A percentile compares a stretch with the other conserved stretches of the same genome.
Evolutionary conservation across 208 protist species (phyloP).

Genomic region (Trypanosoma vivax): DNA sequence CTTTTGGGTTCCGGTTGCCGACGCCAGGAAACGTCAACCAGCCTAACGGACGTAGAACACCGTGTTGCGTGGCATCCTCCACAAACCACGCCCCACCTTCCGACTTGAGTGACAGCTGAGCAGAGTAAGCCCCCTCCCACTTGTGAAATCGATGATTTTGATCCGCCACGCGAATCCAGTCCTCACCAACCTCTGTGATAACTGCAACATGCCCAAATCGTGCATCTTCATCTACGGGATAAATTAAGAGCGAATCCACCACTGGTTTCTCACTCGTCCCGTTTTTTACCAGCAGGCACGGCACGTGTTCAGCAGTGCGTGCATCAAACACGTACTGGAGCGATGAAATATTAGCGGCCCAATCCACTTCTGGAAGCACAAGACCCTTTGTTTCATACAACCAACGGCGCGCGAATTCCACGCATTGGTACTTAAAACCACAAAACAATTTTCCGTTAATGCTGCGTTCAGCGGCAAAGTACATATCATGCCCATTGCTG

Average conservation of each 20-base stretch:
- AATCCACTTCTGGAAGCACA: conserved; percentile 72
- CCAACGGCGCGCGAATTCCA: conserved; percentile 86
- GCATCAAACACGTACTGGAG: conserved; percentile 61
- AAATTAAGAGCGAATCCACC: conserved; percentile 73
- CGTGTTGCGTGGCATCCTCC: conserved; percentile 52
- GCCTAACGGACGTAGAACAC: conserved; percentile 48
- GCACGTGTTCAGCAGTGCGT: conserved; percentile 36
- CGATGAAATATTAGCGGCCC: conserved; percentile 76
- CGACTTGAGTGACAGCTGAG: conserved; percentile 45
- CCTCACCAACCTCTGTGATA: conserved; percentile 82
- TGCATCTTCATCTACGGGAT: conserved; percentile 43
- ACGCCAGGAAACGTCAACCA: conserved; percentile 81
- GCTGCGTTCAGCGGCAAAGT: conserved; percentile 82
- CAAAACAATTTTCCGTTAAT: conserved; percentile 69
- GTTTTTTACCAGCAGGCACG: conserved; percentile 48
- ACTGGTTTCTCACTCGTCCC: conserved; percentile 51
- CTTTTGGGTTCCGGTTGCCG: conserved; percentile 41
- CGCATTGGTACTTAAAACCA: conserved; percentile 88
- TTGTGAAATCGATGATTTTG: conserved; percentile 86
- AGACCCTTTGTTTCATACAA: conserved; percentile 72
- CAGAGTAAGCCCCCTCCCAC: conserved; percentile 56
- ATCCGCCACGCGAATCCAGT: conserved; percentile 77
- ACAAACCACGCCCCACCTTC: conserved; percentile 59
- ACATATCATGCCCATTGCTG: conserved; percentile 83
- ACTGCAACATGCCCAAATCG: conserved; percentile 68